Evolutionary conservation across 2,329 filamentous ascomycete genomes (phyloP), one percentile per base, ranked within the genome.

Genomic region (Trichoderma oligosporum): DNA sequence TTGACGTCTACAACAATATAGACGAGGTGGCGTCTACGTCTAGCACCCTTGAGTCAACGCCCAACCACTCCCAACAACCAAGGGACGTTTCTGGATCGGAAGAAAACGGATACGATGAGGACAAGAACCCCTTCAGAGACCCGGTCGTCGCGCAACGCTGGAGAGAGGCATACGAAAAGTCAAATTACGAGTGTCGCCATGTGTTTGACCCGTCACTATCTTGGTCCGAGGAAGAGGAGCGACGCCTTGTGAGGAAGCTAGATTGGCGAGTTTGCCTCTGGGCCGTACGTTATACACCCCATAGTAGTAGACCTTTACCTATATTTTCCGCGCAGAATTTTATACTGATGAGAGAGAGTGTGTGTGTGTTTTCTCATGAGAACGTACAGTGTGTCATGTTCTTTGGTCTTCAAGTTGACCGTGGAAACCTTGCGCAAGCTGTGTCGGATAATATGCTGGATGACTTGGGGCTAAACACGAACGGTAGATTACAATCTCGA

Each of bases 381-480:
- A 12, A n/a, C 18, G 4, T 25, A 11, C 11, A 54, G 49, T 54
- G 49, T 6, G 29, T 54, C 39, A 54, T 54, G 49, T 54, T 54
- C 20, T 54, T 54, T 36, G 49, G 49, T 11, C 49, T 54, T 5
- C 49, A 54, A 16, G 49, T 54, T 20, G 49, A 54, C 5, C 39
- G 49, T 20, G 49, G 49, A 27, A 54, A 54, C 11, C 49, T 54
- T 45, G 49, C 49, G 20, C 49, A 54, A 7, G 49, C 49, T 7
- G 49, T 54, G 7, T 54, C 49, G 4, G 49, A 54, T 20, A 54
- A 54, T 11, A 54, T 54, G 49, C 6, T 54, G 8, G 49, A 54
- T 27, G 49, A 54, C 4, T 44, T 54, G 4, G 49, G 49, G 6
- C 39, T 54, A 7, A 42, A 24, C 20, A 54, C 49, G 7, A 54